Percentiles rank a stretch among this genome's conserved stretches.
Evolutionary conservation across 805 yeast species (phyloP).

Genomic region (Candida cerambycidarum): DNA sequence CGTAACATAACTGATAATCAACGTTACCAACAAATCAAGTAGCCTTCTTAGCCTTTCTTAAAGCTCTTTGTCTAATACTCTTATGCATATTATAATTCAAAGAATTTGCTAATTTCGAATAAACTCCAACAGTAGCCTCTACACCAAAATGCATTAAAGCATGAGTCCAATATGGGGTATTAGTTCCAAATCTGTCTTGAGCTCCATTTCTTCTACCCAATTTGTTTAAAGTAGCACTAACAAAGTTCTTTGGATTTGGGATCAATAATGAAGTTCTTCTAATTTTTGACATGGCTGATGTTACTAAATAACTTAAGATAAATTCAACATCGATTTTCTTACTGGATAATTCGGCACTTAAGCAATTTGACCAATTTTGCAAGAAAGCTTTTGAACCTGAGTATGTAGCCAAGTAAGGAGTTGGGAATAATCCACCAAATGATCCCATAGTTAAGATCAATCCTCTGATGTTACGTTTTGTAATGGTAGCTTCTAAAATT

Average conservation of each 20-base stretch:
- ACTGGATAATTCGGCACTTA: slow-evolving; percentile 77
- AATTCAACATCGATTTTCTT: slow-evolving; percentile 81
- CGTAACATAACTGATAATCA: no score
- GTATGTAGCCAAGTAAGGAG: slow-evolving; percentile 89
- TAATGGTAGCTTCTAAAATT: slow-evolving; percentile 45
- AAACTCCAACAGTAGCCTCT: slow-evolving; percentile 79
- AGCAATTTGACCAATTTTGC: slow-evolving; percentile 88
- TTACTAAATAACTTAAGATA: slow-evolving; percentile 82
- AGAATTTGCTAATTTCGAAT: slow-evolving; percentile 63
- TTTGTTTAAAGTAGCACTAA: slow-evolving; percentile 61
- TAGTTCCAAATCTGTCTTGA: slow-evolving; percentile 81
- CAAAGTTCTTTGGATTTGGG: slow-evolving; percentile 83
- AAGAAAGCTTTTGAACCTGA: slow-evolving; percentile 95
- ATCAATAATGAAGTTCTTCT: slow-evolving; percentile 70
- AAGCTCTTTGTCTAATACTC: slow-evolving; percentile 77
- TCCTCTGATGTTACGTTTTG: slow-evolving; percentile 49
- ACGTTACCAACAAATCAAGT: no score
- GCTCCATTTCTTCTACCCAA: slow-evolving; percentile 91
- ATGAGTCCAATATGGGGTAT: slow-evolving; percentile 92
- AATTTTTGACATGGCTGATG: slow-evolving; percentile 94
- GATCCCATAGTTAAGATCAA: slow-evolving; percentile 94
- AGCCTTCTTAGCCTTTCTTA: slow-evolving; percentile 54
- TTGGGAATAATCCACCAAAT: slow-evolving; percentile 90
- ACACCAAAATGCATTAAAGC: slow-evolving; percentile 86
- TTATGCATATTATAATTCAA: slow-evolving; percentile 77